Evolutionary conservation across 176 grass and related monocot species (phyloP), one percentile per base, ranked within the genome.

Genomic region (Oryza brachyantha): DNA sequence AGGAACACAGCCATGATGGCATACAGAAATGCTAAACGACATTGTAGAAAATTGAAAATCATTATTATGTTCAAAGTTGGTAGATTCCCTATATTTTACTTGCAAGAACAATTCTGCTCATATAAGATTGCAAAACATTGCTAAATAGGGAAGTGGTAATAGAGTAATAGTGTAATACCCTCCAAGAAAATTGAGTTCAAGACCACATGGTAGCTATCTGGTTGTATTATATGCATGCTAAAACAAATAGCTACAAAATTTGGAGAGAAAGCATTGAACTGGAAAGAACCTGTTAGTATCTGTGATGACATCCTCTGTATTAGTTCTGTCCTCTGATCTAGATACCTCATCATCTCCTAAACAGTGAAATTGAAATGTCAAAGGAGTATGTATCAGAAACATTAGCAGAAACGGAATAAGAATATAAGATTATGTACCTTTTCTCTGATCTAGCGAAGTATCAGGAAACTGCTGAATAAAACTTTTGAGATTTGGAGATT

Each of bases 401-500:
- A 42, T 45, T 45, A 41, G 13, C 54, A 80, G 38, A 70, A 13
- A 64, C 3, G 8, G 61, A 45, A 46, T 13, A 57, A 64, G 8
- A 22, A 7, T 22, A 55, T 55, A 2, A n/a, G 50, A 12, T 13
- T 24, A 41, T 32, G n/a, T 76, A 90, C 88, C 82, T 70, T 69
- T 88, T 29, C 76, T 70, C 8, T 70, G 39, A 59, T 87, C 78
- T 38, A 43, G 38, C 64, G 75, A 78, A 67, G 75, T 75, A 63
- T 66, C 74, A 7, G 79, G 72, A 27, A 90, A 90, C 32, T 93
- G 88, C 62, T 86, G 88, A 25, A 88, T 87, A 74, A 93, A 90
- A 86, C 88, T 90, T 84, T 77, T 83, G n/a, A 90, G 71, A 76
- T 90, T 84, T 42, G 85, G 91, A 84, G 85, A 65, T 52, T 87